Base-by-base conservation (phyloP, 1,284 basidiomycete genomes). In the Papiliotrema laurentii region DNA sequence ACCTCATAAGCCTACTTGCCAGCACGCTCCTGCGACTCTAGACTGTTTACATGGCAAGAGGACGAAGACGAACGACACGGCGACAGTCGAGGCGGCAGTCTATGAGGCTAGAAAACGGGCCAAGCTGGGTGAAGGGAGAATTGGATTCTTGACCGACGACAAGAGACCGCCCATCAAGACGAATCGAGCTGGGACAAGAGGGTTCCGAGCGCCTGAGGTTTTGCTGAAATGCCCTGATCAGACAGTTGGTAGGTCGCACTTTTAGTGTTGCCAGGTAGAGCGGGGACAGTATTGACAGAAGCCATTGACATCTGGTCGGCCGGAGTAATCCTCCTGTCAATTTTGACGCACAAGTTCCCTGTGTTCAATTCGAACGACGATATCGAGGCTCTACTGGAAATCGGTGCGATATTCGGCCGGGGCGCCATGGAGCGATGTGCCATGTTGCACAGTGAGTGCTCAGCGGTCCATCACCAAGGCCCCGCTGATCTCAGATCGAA, bases 221-320 rank as follows among this genome's bases (percentile, higher is more conserved):
- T 74, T 99, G 24, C 75, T 98, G 42, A 99, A 98, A 73, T 99
- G 94, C 61, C 84, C 85, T 19, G 87, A 92, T 59, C 94, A 99
- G 74, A 87, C 86, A 4, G 89, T 89, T 53, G 87, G 92, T 91
- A 63, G 56, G 30, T 36, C 34, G 34, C 6, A 7, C 19, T n/a
- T 36, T n/a, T 27, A 24, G 22, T 9, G 27, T 34, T 49, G 18
- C 38, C 36, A 26, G 3, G 26, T 3, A 35, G 33, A 26, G 18
- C 9, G 16, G 2, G 5, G 4, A 19, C 4, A 37, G 21, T 33
- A 26, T 39, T 47, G 31, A 47, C 25, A 6, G 5, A 34, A 90
- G 94, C 94, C 10, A 85, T 98, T 63, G 94, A 99, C 66, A 83
- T 97, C 35, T 99, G 94, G 94, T 87, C 93, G 1, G 89, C 84